A percentile compares a stretch with the other conserved stretches of the same genome.
Evolutionary conservation across 2,329 filamentous ascomycete species (phyloP).

Genomic region (Nemania diffusa): DNA sequence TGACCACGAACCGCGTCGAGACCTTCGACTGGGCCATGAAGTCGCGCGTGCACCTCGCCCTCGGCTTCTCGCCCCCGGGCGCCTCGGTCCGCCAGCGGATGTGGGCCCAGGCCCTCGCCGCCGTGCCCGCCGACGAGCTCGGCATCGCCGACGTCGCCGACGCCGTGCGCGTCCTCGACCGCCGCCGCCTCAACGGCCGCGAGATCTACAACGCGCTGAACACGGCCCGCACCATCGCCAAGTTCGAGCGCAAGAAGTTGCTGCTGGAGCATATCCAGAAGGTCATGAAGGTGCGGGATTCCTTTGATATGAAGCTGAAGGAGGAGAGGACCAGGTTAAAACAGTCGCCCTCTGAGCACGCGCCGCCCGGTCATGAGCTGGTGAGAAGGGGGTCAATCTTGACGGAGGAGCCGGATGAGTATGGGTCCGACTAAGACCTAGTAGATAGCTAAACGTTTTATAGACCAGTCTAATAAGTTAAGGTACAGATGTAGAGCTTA

Average conservation of each 20-base stretch:
- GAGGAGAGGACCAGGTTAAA: conserved; percentile 23
- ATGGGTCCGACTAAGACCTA: conserved; percentile 6
- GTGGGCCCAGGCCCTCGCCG: conserved; percentile 40
- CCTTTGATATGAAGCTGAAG: conserved; percentile 22
- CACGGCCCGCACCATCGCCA: conserved; percentile 44
- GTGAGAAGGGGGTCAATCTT: conserved; percentile 27
- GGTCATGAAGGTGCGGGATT: conserved; percentile 24
- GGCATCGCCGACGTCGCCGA: conserved; percentile 28
- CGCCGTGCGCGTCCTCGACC: no score
- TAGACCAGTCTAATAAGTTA: background rate
- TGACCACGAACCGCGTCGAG: conserved; percentile 56
- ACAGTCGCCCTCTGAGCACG: conserved; percentile 12
- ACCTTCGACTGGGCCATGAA: conserved; percentile 57
- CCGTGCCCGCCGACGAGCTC: conserved; percentile 28
- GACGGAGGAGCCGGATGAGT: conserved; percentile 24
- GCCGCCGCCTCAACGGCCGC: conserved; percentile 45
- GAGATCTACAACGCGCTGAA: conserved; percentile 45
- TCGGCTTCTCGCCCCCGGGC: conserved; percentile 47
- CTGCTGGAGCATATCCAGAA: conserved; percentile 25
- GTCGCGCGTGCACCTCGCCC: conserved; percentile 54
- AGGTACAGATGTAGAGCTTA: background rate
- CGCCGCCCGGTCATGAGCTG: conserved; percentile 13
- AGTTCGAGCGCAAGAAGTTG: conserved; percentile 37
- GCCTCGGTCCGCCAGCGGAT: conserved; percentile 41
- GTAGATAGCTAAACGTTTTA: background rate